Conservation (phyloP, 2,329 filamentous ascomycete genomes). For the Drechslera avenae region DNA sequence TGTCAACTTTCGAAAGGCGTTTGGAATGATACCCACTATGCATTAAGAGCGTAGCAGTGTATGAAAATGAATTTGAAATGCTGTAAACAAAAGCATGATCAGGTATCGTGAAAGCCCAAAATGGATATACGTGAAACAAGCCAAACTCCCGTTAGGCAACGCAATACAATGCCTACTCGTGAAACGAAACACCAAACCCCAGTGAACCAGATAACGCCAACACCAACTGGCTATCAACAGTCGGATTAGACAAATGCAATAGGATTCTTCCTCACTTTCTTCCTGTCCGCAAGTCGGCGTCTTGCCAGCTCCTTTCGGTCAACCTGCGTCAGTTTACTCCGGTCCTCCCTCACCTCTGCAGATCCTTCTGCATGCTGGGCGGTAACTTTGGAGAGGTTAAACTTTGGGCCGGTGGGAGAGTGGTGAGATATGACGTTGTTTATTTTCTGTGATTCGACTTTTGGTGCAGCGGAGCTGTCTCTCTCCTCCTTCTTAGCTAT, state of each 20-base stretch:
- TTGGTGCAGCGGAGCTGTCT: not conserved
- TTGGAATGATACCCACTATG: constrained; percentile 18
- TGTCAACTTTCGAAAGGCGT: constrained; percentile 10
- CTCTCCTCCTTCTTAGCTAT: constrained; percentile 3
- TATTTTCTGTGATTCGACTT: not conserved
- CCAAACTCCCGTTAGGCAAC: not conserved
- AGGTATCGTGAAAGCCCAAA: constrained; percentile 31
- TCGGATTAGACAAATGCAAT: constrained; percentile 3
- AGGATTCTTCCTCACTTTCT: constrained; percentile 30
- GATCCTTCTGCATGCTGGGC: constrained; percentile 33
- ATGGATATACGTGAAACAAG: constrained; percentile 8
- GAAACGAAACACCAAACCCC: not conserved
- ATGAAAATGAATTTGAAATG: constrained; percentile 11
- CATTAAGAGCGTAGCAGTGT: constrained; percentile 3
- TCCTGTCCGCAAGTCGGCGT: constrained; percentile 34
- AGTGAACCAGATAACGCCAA: not conserved
- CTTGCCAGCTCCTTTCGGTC: constrained; percentile 38
- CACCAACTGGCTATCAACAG: not conserved
- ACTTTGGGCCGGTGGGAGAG: constrained; percentile 21
- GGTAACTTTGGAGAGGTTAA: constrained; percentile 30
- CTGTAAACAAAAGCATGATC: constrained; percentile 9
- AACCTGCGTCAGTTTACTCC: constrained; percentile 21
- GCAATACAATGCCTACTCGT: not conserved
- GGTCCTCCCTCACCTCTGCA: constrained; percentile 25
- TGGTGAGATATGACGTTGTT: constrained; percentile 1